Evolutionary conservation across 257 asterid species (phyloP).

Genomic region (Nicotiana paniculata): DNA sequence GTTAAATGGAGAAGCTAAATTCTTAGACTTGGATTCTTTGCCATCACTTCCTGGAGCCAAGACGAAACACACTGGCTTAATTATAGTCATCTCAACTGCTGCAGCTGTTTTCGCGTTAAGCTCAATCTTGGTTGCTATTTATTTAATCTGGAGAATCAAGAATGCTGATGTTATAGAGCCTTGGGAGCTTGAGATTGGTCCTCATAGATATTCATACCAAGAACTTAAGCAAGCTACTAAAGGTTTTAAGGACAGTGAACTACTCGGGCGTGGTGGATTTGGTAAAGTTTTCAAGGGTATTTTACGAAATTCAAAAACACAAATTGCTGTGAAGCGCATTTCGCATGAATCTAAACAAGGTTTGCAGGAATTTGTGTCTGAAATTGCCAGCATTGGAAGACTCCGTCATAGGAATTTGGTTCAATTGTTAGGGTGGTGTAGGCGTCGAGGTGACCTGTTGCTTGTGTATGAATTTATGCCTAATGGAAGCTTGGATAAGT

Average conservation of each 20-base stretch:
- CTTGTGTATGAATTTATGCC: slow-evolving; percentile 47
- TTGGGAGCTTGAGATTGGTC: slow-evolving; percentile 51
- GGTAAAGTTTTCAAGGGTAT: slow-evolving; percentile 45
- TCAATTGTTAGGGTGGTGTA: slow-evolving; percentile 43
- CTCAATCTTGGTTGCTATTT: neutral
- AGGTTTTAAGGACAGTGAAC: slow-evolving; percentile 30
- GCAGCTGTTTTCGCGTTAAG: neutral
- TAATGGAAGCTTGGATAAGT: slow-evolving; percentile 43
- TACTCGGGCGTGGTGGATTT: slow-evolving; percentile 42
- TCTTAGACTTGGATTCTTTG: slow-evolving; percentile 15
- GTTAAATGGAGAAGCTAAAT: slow-evolving; percentile 7
- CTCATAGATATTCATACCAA: slow-evolving; percentile 29
- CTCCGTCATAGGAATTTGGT: slow-evolving; percentile 47
- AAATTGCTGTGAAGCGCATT: slow-evolving; percentile 35
- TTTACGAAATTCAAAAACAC: slow-evolving; percentile 18
- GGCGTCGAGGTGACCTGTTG: slow-evolving; percentile 28
- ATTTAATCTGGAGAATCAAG: slow-evolving; percentile 5
- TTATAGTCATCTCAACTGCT: slow-evolving; percentile 3
- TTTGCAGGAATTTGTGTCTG: slow-evolving; percentile 35
- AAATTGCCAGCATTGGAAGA: slow-evolving; percentile 40
- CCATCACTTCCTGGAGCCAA: slow-evolving; percentile 31
- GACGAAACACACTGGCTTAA: slow-evolving; percentile 13
- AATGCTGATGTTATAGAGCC: slow-evolving; percentile 29
- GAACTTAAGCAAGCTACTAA: slow-evolving; percentile 34
- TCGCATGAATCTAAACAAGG: slow-evolving; percentile 34